A percentile compares a stretch with the other conserved stretches of the same genome.
phyloP scores from a whole-genome alignment of 139 green algal species.

The Coccomyxa sp. region DNA sequence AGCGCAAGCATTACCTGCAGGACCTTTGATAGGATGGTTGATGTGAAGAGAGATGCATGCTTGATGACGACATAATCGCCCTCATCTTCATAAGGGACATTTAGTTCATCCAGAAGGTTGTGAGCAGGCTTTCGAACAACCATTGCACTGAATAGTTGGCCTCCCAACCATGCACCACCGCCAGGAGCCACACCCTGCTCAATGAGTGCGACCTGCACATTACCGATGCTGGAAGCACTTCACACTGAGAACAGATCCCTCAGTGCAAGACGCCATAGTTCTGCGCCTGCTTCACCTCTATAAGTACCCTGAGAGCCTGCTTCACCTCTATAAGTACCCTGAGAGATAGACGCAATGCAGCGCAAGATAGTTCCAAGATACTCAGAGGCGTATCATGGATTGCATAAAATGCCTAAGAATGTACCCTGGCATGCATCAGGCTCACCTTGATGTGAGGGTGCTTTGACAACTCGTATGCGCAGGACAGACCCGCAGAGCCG shows the following conservation, averaged over 20 bases:
- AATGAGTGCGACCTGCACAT: constrained; percentile 78
- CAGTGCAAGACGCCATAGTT: too few species aligned
- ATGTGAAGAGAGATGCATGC: constrained; percentile 93
- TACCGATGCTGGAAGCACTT: background rate
- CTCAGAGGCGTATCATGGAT: too few species aligned
- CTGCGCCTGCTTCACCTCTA: too few species aligned
- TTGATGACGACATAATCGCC: constrained; percentile 94
- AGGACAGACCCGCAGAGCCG: constrained; percentile 70
- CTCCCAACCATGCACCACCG: constrained; percentile 93
- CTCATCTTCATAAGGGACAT: constrained; percentile 87
- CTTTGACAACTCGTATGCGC: constrained; percentile 94
- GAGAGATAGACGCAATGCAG: too few species aligned
- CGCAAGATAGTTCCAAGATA: too few species aligned
- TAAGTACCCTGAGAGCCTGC: too few species aligned
- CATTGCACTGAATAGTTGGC: constrained; percentile 95
- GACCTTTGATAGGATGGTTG: constrained; percentile 91
- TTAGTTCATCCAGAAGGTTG: constrained; percentile 81
- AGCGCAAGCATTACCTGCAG: constrained; percentile 48
- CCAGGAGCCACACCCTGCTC: constrained; percentile 67
- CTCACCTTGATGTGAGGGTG: constrained; percentile 83
- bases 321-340: too few species aligned
- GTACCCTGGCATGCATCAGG: too few species aligned
- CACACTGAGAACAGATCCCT: too few species aligned
- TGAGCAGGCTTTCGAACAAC: constrained; percentile 92
- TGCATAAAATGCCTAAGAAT: too few species aligned